These are phyloP conservation scores for Aspergillus luchuensis DNA, from an alignment of 2,329 filamentous ascomycete species.

Conservation along the genomic window DNA sequence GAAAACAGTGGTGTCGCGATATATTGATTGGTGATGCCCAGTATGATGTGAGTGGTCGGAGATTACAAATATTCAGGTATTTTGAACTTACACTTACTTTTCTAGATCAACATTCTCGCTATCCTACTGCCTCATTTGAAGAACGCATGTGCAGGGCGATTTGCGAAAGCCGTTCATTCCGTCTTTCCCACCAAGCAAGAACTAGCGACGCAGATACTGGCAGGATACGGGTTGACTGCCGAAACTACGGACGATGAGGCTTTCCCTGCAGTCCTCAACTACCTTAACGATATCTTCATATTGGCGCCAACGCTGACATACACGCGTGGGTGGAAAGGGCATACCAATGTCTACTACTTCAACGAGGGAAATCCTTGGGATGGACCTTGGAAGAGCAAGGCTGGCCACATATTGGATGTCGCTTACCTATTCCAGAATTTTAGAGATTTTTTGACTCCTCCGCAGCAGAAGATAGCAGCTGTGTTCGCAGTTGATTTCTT, in stretches of 20 bases:
- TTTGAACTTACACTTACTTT: not conserved
- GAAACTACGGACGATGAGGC: constrained; percentile 45
- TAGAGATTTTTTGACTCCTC: constrained; percentile 39
- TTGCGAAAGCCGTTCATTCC: constrained; percentile 25
- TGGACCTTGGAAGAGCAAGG: constrained; percentile 43
- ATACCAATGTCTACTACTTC: constrained; percentile 48
- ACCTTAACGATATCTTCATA: constrained; percentile 51
- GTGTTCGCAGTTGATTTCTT: constrained; percentile 43
- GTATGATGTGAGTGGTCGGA: constrained; percentile 44
- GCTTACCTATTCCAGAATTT: constrained; percentile 52
- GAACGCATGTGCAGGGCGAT: constrained; percentile 25
- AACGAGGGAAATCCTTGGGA: constrained; percentile 53
- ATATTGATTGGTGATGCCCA: constrained; percentile 53
- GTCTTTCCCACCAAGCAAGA: constrained; percentile 27
- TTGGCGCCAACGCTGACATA: constrained; percentile 47
- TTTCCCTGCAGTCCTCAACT: constrained; percentile 45
- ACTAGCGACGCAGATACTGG: constrained; percentile 33
- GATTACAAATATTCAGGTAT: not conserved
- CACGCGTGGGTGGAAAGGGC: constrained; percentile 40
- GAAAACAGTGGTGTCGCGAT: constrained; percentile 49
- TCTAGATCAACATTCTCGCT: constrained; percentile 32
- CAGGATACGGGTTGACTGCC: constrained; percentile 44
- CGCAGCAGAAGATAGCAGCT: constrained; percentile 34
- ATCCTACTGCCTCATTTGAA: constrained; percentile 31
- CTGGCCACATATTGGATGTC: constrained; percentile 51